phyloP scores from a whole-genome alignment of 805 yeast species.

The Candida chauliodis region DNA sequence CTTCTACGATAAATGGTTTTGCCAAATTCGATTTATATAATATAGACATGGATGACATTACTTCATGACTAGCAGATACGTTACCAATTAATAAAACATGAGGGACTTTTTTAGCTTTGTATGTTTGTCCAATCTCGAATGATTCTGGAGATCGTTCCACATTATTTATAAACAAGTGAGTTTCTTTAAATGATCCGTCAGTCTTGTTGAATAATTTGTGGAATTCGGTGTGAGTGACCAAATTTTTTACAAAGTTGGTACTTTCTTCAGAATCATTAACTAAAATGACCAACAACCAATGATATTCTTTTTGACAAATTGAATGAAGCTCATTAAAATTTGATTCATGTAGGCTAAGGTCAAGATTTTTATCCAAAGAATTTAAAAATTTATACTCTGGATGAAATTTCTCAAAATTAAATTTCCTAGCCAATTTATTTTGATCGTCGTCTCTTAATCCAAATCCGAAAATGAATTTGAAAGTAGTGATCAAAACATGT shows the following conservation, averaged over 20 bases:
- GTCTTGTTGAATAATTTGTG: constrained; percentile 23
- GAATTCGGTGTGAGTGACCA: constrained; percentile 17
- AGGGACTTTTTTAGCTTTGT: constrained; percentile 28
- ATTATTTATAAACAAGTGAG: constrained; percentile 27
- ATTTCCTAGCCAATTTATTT: constrained; percentile 21
- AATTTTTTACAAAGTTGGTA: constrained; percentile 14
- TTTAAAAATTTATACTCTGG: constrained; percentile 14
- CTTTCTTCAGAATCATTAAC: constrained; percentile 23
- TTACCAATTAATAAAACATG: constrained; percentile 37
- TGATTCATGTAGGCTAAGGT: constrained; percentile 13
- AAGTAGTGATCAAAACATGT: constrained; percentile 35
- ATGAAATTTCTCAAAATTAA: constrained; percentile 26
- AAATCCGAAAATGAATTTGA: constrained; percentile 22
- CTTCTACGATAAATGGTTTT: constrained; percentile 14
- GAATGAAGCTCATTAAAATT: constrained; percentile 31
- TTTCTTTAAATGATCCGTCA: constrained; percentile 26
- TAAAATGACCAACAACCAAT: constrained; percentile 33
- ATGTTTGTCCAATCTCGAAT: constrained; percentile 32
- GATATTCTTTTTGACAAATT: constrained; percentile 22
- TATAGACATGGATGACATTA: constrained; percentile 38
- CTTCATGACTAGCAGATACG: constrained; percentile 30
- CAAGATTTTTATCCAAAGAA: neutral
- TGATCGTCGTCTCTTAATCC: constrained; percentile 7
- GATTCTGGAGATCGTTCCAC: constrained; percentile 33
- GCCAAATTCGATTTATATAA: constrained; percentile 29